Evolutionary conservation across 2,329 filamentous ascomycete species (phyloP), one percentile per base, ranked within the genome.

Genomic region (Penicillium italicum): DNA sequence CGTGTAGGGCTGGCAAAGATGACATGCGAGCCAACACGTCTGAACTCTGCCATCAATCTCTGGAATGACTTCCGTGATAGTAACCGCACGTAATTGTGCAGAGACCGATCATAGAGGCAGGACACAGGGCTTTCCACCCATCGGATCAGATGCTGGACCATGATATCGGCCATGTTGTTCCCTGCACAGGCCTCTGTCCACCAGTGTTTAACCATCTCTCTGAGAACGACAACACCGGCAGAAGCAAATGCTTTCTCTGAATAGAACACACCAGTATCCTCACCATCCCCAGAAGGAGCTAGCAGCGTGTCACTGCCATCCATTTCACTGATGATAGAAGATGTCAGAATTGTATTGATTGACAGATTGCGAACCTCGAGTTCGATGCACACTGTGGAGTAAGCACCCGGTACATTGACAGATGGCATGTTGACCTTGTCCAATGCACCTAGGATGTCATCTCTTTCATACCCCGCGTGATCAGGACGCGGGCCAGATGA

Each of bases 161-260:
- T 91, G 52, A 97, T 86, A 74, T 99, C 94, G 0, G 95, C 95
- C 91, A 99, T 97, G 38, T 85, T 88, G 66, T 90, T 95, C 36
- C 91, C 91, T 58, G 85, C 86, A 70, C 90, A 94, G 6, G 94
- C 95, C 73, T 99, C 93, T 1, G 88, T 83, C 94, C 94, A 99
- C 95, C 95, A 99, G 3, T 90, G 85, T 72, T 97, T 96, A 64
- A 99, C 94, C 92, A 99, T 97, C 66, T 97, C 95, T 14, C 94
- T 88, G 4, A 99, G 80, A 0, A 99, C 94, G 7, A 87, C 83
- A 5, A 97, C 89, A 52, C 91, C 90, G 3, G 93, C 91, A 47
- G 91, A 89, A n/a, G 93, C 88, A 70, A 99, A 99, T 0, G 93
- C 90, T 57, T 88, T 94, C 59, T 96, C 91, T 0, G 91, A 90